Conservation (phyloP, 768 basidiomycete species). For the Psilocybe azurescens region DNA sequence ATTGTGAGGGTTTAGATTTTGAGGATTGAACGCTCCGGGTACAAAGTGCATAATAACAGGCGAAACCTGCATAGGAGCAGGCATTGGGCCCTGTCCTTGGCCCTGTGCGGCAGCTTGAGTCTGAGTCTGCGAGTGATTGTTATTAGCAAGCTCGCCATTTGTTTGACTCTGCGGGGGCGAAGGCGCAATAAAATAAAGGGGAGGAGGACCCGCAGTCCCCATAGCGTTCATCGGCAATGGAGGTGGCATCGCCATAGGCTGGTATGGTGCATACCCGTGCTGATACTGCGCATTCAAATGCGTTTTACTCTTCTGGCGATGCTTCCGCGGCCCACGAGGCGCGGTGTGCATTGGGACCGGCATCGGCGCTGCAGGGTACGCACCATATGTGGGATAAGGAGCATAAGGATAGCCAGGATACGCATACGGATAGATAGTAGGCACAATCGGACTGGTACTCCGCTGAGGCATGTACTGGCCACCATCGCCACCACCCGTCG, state of each 20-base stretch:
- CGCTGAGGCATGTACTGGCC: slow-evolving; percentile 18
- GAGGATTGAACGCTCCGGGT: slow-evolving; percentile 17
- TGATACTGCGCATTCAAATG: slow-evolving; percentile 13
- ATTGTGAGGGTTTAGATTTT: slow-evolving; percentile 6
- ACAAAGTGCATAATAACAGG: slow-evolving; percentile 25
- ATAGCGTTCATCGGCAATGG: slow-evolving; percentile 9
- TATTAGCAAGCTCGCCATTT: slow-evolving; percentile 12
- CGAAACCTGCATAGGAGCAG: slow-evolving; percentile 17
- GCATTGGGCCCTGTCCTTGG: slow-evolving; percentile 5
- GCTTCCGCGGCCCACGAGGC: slow-evolving; percentile 23
- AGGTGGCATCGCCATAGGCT: slow-evolving; percentile 30
- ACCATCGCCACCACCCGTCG: slow-evolving; percentile 1
- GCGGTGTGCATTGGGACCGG: slow-evolving; percentile 14
- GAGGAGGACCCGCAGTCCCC: slow-evolving; percentile 11
- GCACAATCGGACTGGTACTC: slow-evolving; percentile 25
- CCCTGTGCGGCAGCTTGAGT: slow-evolving; percentile 2
- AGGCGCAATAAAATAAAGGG: slow-evolving; percentile 27
- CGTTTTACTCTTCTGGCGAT: slow-evolving; percentile 19
- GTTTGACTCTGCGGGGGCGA: slow-evolving; percentile 28
- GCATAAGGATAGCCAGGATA: slow-evolving; percentile 27
- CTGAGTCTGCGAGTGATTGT: neutral
- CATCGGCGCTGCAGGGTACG: slow-evolving; percentile 15
- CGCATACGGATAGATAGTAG: slow-evolving; percentile 26
- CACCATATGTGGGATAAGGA: slow-evolving; percentile 18
- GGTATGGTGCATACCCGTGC: slow-evolving; percentile 25